Evolutionary conservation across 352 stramenopile species (phyloP).

Genomic region (Peronospora belbahrii): DNA sequence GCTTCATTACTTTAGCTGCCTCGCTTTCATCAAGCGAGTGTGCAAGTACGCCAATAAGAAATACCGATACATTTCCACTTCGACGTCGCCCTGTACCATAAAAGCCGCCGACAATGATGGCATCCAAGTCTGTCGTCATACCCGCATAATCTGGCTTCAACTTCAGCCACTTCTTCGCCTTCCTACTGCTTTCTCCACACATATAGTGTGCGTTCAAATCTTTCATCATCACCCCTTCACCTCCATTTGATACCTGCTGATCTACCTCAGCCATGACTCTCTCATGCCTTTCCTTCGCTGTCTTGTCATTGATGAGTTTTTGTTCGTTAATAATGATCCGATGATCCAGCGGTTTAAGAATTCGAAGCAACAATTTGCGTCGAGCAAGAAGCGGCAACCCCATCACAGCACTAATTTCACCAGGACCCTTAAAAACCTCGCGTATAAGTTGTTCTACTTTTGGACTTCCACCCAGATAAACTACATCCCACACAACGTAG

Average conservation of each 20-base stretch:
- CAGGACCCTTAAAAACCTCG: constrained; percentile 55
- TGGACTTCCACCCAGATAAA: constrained; percentile 49
- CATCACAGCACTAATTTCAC: constrained; percentile 59
- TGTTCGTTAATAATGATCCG: constrained; percentile 76
- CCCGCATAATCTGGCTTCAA: constrained; percentile 83
- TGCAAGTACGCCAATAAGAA: constrained; percentile 62
- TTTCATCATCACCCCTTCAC: constrained; percentile 80
- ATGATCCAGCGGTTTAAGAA: constrained; percentile 65
- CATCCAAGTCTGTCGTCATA: constrained; percentile 78
- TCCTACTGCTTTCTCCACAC: constrained; percentile 72
- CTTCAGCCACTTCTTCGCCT: constrained; percentile 82
- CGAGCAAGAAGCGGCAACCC: constrained; percentile 57
- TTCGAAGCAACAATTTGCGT: constrained; percentile 48
- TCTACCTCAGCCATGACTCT: constrained; percentile 79
- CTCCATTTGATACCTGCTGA: constrained; percentile 57
- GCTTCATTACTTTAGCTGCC: constrained; percentile 41
- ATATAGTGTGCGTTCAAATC: constrained; percentile 85
- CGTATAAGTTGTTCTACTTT: constrained; percentile 45
- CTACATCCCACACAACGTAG: constrained; percentile 81
- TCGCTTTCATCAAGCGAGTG: constrained; percentile 46
- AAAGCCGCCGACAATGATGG: constrained; percentile 73
- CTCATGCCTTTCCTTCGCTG: constrained; percentile 69
- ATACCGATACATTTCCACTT: constrained; percentile 77
- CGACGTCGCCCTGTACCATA: constrained; percentile 69
- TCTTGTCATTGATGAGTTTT: constrained; percentile 64